Conservation (phyloP, 164 flowering plant species). For the Saururus chinensis region DNA sequence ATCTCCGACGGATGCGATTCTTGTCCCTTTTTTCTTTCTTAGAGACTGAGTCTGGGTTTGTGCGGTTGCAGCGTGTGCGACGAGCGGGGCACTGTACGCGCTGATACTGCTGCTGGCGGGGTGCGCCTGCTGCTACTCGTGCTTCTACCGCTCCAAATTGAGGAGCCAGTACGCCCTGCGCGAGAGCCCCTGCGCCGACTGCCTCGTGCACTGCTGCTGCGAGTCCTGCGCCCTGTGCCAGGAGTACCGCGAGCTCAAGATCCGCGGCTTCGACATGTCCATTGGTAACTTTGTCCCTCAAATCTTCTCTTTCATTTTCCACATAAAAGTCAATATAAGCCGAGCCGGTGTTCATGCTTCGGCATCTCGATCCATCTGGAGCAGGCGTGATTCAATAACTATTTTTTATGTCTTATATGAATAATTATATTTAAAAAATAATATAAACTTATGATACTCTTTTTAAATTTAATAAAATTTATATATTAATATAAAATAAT, state of each 20-base stretch:
- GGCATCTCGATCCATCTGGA: no score
- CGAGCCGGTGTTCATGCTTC: no score
- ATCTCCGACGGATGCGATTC: not conserved
- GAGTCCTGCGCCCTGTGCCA: slow-evolving; percentile 46
- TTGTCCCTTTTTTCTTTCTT: not conserved
- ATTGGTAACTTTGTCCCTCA: no score
- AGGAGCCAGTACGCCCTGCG: slow-evolving; percentile 33
- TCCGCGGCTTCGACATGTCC: slow-evolving; percentile 31
- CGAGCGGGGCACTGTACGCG: slow-evolving; percentile 34
- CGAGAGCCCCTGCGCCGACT: slow-evolving; percentile 34
- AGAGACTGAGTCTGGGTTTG: no score
- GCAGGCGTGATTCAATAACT: no score
- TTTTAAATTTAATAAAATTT: no score
- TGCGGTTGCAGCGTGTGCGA: slow-evolving; percentile 30
- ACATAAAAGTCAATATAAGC: no score
- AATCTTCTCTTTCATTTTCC: no score
- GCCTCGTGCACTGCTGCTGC: slow-evolving; percentile 39
- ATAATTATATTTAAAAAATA: no score
- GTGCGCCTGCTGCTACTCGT: slow-evolving; percentile 35
- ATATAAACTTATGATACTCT: no score
- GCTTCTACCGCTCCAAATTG: slow-evolving; percentile 42
- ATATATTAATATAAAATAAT: no score
- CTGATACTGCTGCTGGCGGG: slow-evolving; percentile 29
- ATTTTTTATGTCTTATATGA: no score
- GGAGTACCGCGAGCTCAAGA: slow-evolving; percentile 42